Evolutionary conservation across 2,329 filamentous ascomycete species (phyloP).

Genomic region (Cladophialophora yegresii): DNA sequence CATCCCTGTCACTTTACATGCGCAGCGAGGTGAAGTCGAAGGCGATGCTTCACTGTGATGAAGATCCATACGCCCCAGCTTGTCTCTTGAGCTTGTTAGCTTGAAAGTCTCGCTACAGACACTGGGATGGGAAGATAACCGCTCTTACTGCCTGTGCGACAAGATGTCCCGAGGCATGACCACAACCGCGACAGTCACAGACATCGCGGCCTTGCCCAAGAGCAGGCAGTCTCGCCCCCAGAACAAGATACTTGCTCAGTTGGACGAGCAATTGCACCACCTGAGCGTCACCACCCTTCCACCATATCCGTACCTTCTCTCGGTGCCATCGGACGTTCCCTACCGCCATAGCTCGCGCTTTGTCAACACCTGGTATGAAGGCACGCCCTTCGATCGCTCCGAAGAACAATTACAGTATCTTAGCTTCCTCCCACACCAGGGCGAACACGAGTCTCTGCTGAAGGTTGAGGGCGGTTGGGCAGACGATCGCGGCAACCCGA

Average conservation of each 20-base stretch:
- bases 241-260: slow-evolving; percentile 16
- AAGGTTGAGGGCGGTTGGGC: slow-evolving; percentile 57
- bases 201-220: slow-evolving; percentile 20
- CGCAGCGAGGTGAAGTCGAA: slow-evolving; percentile 9
- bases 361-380: slow-evolving; percentile 52
- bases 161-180: slow-evolving; percentile 33
- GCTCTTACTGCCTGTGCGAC: slow-evolving; percentile 23
- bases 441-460: slow-evolving; percentile 54
- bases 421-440: slow-evolving; percentile 62
- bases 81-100: slow-evolving; percentile 18
- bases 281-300: slow-evolving; percentile 49
- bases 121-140: slow-evolving; percentile 31
- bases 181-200: slow-evolving; percentile 21
- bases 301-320: slow-evolving; percentile 50
- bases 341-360: slow-evolving; percentile 48
- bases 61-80: slow-evolving; percentile 24
- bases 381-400: slow-evolving; percentile 55
- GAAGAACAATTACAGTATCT: slow-evolving; percentile 64
- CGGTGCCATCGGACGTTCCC: slow-evolving; percentile 50
- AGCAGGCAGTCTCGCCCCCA: slow-evolving; percentile 8
- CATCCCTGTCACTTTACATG: neutral
- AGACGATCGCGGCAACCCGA: slow-evolving; percentile 49
- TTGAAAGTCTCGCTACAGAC: slow-evolving; percentile 16
- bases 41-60: slow-evolving; percentile 9
- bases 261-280: slow-evolving; percentile 42